Percentiles rank a stretch among this genome's conserved stretches.
Conservation (phyloP, 2,329 filamentous ascomycete species). For the Sporothrix schenckii region DNA sequence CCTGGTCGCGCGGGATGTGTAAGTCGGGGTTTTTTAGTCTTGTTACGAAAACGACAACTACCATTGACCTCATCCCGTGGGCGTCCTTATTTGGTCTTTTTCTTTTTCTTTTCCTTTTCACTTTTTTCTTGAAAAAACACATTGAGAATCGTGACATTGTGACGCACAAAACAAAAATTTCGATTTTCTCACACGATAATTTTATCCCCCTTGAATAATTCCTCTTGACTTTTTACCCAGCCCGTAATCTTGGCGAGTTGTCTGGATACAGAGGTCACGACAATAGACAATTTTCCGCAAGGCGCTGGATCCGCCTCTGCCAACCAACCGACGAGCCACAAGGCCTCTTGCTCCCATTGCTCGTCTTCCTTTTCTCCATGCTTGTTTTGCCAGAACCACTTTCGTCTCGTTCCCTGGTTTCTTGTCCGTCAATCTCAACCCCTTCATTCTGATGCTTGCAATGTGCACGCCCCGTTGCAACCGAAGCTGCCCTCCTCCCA, state of each 20-base stretch:
- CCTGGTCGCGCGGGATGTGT: background rate
- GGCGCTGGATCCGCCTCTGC: slow-evolving; percentile 21
- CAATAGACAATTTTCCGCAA: background rate
- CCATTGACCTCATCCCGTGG: slow-evolving; percentile 19
- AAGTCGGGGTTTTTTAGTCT: background rate
- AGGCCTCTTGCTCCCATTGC: slow-evolving; percentile 17
- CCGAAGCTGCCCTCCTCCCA: slow-evolving; percentile 16
- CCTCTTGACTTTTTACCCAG: background rate
- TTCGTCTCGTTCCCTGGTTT: background rate
- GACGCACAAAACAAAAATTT: background rate
- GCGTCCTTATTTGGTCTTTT: background rate
- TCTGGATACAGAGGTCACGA: background rate
- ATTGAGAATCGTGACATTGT: background rate
- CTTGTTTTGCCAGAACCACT: background rate
- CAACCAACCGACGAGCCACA: background rate
- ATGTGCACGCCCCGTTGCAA: slow-evolving; percentile 19
- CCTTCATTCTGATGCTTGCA: background rate
- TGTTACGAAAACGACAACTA: background rate
- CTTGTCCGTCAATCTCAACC: background rate
- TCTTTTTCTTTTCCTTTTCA: too few relatives aligned
- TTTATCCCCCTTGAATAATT: background rate
- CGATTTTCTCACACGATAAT: background rate
- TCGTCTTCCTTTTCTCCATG: background rate
- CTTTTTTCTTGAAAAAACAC: background rate
- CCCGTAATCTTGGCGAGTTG: slow-evolving; percentile 16